A percentile compares a stretch with the other conserved stretches of the same genome.
phyloP scores from a whole-genome alignment of 495 filamentous ascomycete genomes.

The Podospora fimiseda region DNA sequence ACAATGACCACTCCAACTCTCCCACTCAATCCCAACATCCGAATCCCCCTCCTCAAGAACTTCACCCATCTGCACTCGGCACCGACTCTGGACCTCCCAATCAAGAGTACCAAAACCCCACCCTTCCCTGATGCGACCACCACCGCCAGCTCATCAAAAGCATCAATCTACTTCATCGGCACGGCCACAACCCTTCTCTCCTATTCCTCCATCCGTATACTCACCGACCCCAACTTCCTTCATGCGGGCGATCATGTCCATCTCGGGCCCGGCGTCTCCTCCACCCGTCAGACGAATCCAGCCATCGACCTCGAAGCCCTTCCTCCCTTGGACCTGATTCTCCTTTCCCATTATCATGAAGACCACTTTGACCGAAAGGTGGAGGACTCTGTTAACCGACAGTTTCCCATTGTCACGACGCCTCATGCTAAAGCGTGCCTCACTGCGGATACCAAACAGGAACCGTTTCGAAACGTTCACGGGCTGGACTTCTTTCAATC shows the following conservation, averaged over 20 bases:
- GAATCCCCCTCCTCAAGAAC: slow-evolving; percentile 17
- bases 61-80: slow-evolving; percentile 13
- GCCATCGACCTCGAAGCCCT: slow-evolving; percentile 56
- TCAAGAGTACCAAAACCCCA: slow-evolving; percentile 14
- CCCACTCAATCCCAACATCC: slow-evolving; percentile 17
- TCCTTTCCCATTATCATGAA: slow-evolving; percentile 62
- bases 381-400: slow-evolving; percentile 50
- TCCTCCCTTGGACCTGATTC: slow-evolving; percentile 53
- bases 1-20: slow-evolving; percentile 6
- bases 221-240: slow-evolving; percentile 69
- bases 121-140: neutral
- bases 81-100: slow-evolving; percentile 12
- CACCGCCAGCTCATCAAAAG: slow-evolving; percentile 11
- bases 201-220: slow-evolving; percentile 55
- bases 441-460: slow-evolving; percentile 26
- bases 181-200: slow-evolving; percentile 62
- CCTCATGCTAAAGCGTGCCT: slow-evolving; percentile 55
- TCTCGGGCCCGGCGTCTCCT: slow-evolving; percentile 56
- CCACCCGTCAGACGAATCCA: slow-evolving; percentile 49
- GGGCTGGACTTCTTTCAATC: slow-evolving; percentile 52
- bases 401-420: slow-evolving; percentile 60
- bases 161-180: slow-evolving; percentile 51
- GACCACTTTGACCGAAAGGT: slow-evolving; percentile 61
- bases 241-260: slow-evolving; percentile 64
- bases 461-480: slow-evolving; percentile 50